A percentile compares a stretch with the other conserved stretches of the same genome.
phyloP scores from a whole-genome alignment of 1,284 basidiomycete species.

The Microstroma glucosiphilum region DNA sequence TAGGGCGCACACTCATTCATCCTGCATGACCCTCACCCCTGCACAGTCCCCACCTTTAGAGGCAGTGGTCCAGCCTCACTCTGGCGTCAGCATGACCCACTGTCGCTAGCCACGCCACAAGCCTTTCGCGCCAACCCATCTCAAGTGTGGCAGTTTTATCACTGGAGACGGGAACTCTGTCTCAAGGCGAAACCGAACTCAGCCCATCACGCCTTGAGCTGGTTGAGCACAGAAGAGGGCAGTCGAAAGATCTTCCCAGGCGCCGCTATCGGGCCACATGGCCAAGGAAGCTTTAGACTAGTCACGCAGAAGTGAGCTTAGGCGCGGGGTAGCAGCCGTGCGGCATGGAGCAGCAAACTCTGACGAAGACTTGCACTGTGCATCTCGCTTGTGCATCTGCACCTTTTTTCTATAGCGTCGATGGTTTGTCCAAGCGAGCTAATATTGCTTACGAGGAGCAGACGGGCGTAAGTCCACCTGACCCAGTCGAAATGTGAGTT shows the following conservation, averaged over 20 bases:
- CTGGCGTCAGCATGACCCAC: conserved; percentile 61
- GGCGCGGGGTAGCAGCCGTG: too few species aligned
- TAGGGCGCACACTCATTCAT: neutral
- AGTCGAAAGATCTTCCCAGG: conserved; percentile 12
- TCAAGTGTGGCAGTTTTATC: conserved; percentile 64
- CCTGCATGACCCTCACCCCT: neutral
- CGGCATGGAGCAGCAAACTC: too few species aligned
- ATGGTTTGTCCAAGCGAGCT: conserved; percentile 58
- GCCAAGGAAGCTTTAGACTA: conserved; percentile 52
- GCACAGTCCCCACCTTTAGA: conserved; percentile 60
- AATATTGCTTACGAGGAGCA: conserved; percentile 4
- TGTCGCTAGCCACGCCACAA: conserved; percentile 59
- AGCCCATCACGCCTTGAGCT: conserved; percentile 59
- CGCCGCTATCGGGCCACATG: conserved; percentile 9
- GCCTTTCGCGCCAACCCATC: conserved; percentile 59
- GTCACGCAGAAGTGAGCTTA: conserved; percentile 59
- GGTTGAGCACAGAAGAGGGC: conserved; percentile 49
- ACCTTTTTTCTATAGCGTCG: conserved; percentile 51
- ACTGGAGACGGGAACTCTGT: conserved; percentile 58
- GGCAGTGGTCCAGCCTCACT: conserved; percentile 57
- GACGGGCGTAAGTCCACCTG: conserved; percentile 14
- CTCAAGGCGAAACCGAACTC: conserved; percentile 57
- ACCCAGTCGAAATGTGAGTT: conserved; percentile 57
- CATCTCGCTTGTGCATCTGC: too few species aligned
- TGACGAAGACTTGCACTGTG: too few species aligned